phyloP scores from a whole-genome alignment of 495 filamentous ascomycete genomes.

The Aspergillus hancockii region DNA sequence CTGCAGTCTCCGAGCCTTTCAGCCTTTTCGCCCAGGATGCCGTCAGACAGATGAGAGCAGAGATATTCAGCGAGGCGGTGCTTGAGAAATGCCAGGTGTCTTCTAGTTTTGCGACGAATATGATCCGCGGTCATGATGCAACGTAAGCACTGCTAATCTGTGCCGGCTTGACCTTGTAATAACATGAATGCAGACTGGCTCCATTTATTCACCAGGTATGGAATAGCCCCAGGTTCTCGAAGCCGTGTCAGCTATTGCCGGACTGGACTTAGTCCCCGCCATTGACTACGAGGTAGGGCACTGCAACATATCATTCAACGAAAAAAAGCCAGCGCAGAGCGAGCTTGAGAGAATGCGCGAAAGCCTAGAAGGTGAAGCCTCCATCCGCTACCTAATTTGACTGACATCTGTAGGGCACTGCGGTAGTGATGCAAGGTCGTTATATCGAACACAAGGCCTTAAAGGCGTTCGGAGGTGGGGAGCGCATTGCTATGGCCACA shows the following conservation, averaged over 20 bases:
- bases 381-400: constrained; percentile 10
- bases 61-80: constrained; percentile 64
- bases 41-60: constrained; percentile 61
- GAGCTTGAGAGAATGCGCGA: neutral
- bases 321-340: constrained; percentile 22
- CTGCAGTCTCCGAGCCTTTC: constrained; percentile 71
- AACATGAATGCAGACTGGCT: constrained; percentile 43
- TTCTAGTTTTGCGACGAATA: constrained; percentile 61
- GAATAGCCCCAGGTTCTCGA: constrained; percentile 59
- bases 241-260: constrained; percentile 66
- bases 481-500: constrained; percentile 73
- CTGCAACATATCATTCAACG: constrained; percentile 65
- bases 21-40: constrained; percentile 65
- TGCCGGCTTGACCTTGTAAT: neutral
- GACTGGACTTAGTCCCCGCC: constrained; percentile 63
- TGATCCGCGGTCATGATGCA: constrained; percentile 61
- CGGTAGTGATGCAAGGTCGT: constrained; percentile 69
- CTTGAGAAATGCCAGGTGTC: constrained; percentile 60
- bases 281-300: constrained; percentile 72
- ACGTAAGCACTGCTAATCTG: constrained; percentile 46
- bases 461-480: constrained; percentile 57
- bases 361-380: constrained; percentile 39
- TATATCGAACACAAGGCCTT: constrained; percentile 73
- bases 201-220: constrained; percentile 71
- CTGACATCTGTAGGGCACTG: constrained; percentile 54